These are phyloP conservation scores for Xylaria polymorpha DNA, from an alignment of 2,329 filamentous ascomycete genomes.

Conservation along the genomic window DNA sequence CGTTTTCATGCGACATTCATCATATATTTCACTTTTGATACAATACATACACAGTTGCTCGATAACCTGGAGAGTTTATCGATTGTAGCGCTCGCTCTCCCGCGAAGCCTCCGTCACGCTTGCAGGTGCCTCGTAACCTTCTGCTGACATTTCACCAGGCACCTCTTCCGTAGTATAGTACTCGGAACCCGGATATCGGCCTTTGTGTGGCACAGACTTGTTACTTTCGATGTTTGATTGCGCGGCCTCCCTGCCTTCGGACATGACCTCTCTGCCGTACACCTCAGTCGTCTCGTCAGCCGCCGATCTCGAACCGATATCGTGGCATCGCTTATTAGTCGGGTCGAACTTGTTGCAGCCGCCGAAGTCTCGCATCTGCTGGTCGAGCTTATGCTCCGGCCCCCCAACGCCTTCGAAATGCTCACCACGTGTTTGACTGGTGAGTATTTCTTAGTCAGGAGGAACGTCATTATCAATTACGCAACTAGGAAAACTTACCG, in stretches of 20 bases:
- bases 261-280: conserved; percentile 47
- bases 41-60: not conserved
- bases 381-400: conserved; percentile 55
- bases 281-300: conserved; percentile 52
- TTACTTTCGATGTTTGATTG: conserved; percentile 54
- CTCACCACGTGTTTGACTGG: conserved; percentile 57
- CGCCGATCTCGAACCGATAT: conserved; percentile 28
- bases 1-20: not conserved
- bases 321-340: conserved; percentile 32
- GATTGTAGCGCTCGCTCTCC: conserved; percentile 44
- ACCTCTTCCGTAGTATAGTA: conserved; percentile 57
- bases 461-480: not conserved
- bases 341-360: conserved; percentile 53
- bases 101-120: conserved; percentile 54
- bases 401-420: conserved; percentile 59
- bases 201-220: conserved; percentile 52
- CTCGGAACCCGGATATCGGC: conserved; percentile 55
- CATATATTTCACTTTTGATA: not conserved
- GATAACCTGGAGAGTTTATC: conserved; percentile 9
- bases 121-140: conserved; percentile 55
- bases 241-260: conserved; percentile 54
- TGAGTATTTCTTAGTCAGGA: conserved; percentile 34
- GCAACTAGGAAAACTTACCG: conserved; percentile 50
- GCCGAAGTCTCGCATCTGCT: conserved; percentile 47
- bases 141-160: conserved; percentile 56